A percentile compares a stretch with the other conserved stretches of the same genome.
Evolutionary conservation across 495 filamentous ascomycete genomes (phyloP).

Genomic region (Platismatia glauca): DNA sequence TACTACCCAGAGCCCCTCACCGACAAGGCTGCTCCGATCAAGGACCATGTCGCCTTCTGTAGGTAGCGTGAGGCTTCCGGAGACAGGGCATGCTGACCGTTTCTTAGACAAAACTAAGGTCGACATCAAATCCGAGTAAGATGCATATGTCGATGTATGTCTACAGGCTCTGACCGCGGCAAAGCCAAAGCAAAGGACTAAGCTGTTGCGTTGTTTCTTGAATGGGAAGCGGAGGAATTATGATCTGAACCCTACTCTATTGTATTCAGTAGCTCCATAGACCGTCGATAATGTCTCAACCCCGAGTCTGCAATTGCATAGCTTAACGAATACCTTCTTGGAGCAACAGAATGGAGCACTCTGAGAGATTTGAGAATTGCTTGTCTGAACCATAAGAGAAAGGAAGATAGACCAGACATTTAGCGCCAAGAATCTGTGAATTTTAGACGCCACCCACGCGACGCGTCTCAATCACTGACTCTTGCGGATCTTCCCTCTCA

Average conservation of each 20-base stretch:
- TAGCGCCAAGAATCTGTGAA: background rate
- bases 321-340: background rate
- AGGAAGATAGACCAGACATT: background rate
- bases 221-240: background rate
- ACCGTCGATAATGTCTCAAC: background rate
- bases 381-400: background rate
- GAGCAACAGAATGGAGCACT: background rate
- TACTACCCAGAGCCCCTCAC: constrained; percentile 51
- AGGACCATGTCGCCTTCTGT: constrained; percentile 61
- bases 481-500: no score
- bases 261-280: background rate
- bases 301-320: background rate
- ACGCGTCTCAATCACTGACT: no score
- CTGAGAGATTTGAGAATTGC: background rate
- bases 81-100: background rate
- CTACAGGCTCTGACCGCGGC: background rate
- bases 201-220: constrained; percentile 3
- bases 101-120: constrained; percentile 38
- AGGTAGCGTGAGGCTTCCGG: constrained; percentile 19
- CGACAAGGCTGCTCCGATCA: constrained; percentile 48
- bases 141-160: background rate
- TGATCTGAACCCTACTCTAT: background rate
- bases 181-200: constrained; percentile 5
- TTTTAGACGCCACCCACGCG: background rate
- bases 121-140: constrained; percentile 29